Percentiles rank a stretch among this genome's conserved stretches.
Conservation (phyloP, 1,139 yeast species). For the Yamadazyma atmosphaerica region DNA sequence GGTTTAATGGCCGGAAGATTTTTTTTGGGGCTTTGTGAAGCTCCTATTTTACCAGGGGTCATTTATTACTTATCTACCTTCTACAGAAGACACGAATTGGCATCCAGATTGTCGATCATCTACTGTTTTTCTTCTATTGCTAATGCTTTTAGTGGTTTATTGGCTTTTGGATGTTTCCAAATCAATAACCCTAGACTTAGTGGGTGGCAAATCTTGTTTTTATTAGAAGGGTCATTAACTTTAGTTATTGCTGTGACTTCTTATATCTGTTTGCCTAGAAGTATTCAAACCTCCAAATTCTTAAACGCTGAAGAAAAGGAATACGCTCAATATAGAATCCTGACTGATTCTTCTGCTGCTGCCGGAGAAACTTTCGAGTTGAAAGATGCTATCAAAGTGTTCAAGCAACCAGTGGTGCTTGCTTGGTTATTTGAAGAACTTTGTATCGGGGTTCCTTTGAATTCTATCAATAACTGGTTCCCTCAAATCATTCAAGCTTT, state of each 20-base stretch:
- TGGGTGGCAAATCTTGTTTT: conserved; percentile 68
- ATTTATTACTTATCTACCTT: conserved; percentile 31
- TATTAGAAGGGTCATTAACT: conserved; percentile 63
- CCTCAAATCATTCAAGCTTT: conserved; percentile 32
- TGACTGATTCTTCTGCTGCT: conserved; percentile 28
- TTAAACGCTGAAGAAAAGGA: conserved; percentile 26
- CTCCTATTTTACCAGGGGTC: conserved; percentile 30
- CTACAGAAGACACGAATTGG: conserved; percentile 27
- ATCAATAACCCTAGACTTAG: conserved; percentile 20
- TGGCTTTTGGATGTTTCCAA: conserved; percentile 31
- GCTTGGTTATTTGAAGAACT: conserved; percentile 40
- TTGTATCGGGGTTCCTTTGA: conserved; percentile 48
- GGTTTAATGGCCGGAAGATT: conserved; percentile 28
- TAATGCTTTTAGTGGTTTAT: conserved; percentile 24
- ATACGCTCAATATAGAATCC: conserved; percentile 26
- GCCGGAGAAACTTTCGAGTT: conserved; percentile 21
- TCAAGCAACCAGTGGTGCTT: conserved; percentile 26
- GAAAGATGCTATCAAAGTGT: conserved; percentile 28
- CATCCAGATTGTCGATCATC: conserved; percentile 25
- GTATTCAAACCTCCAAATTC: conserved; percentile 26
- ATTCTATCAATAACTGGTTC: conserved; percentile 50
- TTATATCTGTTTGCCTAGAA: conserved; percentile 29
- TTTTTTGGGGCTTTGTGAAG: conserved; percentile 28
- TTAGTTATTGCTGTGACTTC: conserved; percentile 52
- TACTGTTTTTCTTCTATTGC: conserved; percentile 30